A percentile compares a stretch with the other conserved stretches of the same genome.
These are phyloP conservation scores for Candida glucosophila DNA, from an alignment of 1,139 yeast genomes.

Conservation along the genomic window DNA sequence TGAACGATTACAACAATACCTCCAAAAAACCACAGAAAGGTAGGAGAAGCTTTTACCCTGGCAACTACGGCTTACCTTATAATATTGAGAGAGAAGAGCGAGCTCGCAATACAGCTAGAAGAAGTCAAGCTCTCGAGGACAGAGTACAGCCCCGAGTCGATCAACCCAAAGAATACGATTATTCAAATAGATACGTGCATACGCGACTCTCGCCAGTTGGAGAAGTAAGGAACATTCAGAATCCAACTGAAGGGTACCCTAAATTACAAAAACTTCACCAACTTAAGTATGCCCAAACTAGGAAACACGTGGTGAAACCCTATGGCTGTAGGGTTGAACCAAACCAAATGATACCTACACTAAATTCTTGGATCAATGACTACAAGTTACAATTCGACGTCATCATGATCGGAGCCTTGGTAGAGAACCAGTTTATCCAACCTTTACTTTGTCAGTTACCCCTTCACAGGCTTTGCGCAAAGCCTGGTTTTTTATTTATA, in stretches of 20 bases:
- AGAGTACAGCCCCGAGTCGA: too few relatives aligned
- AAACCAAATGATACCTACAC: constrained; percentile 44
- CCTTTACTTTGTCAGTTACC: constrained; percentile 60
- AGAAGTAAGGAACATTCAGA: constrained; percentile 54
- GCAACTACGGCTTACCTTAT: too few relatives aligned
- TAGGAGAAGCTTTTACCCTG: too few relatives aligned
- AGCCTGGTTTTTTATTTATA: constrained; percentile 77
- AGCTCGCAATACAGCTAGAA: too few relatives aligned
- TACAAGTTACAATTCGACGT: constrained; percentile 70
- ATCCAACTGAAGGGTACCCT: constrained; percentile 79
- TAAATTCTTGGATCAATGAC: constrained; percentile 52
- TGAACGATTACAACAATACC: too few relatives aligned
- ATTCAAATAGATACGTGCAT: constrained; percentile 60
- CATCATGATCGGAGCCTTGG: constrained; percentile 82
- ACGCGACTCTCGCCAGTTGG: constrained; percentile 50
- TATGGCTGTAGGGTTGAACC: constrained; percentile 54
- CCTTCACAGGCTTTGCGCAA: constrained; percentile 61
- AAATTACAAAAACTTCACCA: constrained; percentile 60
- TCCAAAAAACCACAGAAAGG: too few relatives aligned
- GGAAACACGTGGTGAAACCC: constrained; percentile 47
- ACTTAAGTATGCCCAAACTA: constrained; percentile 45
- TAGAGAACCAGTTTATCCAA: constrained; percentile 59
- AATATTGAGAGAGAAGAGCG: too few relatives aligned
- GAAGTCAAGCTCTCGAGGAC: too few relatives aligned
- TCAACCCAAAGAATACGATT: constrained; percentile 46